Base-by-base conservation (phyloP, 2,329 filamentous ascomycete genomes). In the Ceratocystis smalleyi region DNA sequence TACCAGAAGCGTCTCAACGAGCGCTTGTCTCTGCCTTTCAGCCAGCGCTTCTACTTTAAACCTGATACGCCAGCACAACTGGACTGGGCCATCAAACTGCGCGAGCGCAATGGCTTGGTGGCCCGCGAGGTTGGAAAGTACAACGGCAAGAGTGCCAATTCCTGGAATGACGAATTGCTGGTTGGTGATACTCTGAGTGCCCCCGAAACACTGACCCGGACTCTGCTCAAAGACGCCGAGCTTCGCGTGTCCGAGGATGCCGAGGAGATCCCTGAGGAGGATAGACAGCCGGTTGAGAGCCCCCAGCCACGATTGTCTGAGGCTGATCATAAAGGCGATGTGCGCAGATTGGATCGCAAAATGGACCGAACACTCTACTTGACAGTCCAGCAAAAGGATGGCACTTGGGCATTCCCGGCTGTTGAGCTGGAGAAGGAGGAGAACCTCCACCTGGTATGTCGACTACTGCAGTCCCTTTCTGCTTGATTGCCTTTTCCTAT, bases 1-100 rank as follows among this genome's bases (percentile, higher is more conserved):
- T 99, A 99, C 78, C 94, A 99, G 77, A 92, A 92, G 71, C 90
- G 94, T 15, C 81, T 99, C 67, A 96, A 97, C 75, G 94, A 99
- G 79, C 88, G 94, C 54, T 81, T 96, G 62, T 85, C 86, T 22
- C 81, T 94, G 3, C 89, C 91, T 1, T 99, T 97, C 75, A 88
- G 88, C 65, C 84, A 88, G 69, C 88, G 88, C 73, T 94, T 97
- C 77, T 99, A 95, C 81, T 95, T 91, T 82, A 95, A 95, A 79
- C 85, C 85, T 69, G 89, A 89, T 72, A 95, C 91, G 10, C 86
- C 91, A 1, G 81, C 84, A 7, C 88, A 91, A 69, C 79, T 90
- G 61, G 91, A 96, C 77, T 97, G 91, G 89, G 89, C 91, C 74
- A 81, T 89, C 72, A 95, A 95, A 76, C 82, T 89, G 68, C 79